Base-by-base conservation (phyloP, 2,329 filamentous ascomycete species). In the Ophiosphaerella korrae region DNA sequence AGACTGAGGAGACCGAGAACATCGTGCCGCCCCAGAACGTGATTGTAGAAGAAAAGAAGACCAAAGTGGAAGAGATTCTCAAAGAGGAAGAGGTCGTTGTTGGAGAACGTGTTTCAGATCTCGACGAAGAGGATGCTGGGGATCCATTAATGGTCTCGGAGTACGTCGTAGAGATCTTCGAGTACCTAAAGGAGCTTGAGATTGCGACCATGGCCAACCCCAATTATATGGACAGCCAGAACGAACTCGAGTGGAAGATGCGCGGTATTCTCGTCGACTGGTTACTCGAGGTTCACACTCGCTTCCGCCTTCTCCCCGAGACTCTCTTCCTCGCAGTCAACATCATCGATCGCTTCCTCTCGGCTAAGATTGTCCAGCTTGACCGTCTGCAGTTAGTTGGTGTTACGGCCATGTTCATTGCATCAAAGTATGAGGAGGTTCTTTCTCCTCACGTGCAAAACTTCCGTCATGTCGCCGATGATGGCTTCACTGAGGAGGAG, bases 361-460 rank as follows among this genome's bases (percentile, higher is more conserved):
- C 93, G 0, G 86, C 87, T 69, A 97, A 97, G 80, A 88, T 97
- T 29, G 94, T 99, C 39, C 91, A 96, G 77, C 86, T 99, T 40
- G 93, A 97, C 74, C 92, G 92, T 55, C 87, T 99, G 5, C 94
- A 99, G 77, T 84, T 99, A 7, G 94, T 99, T 51, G 94, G 94
- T 68, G 92, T 97, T 68, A 96, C 94, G 21, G 94, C 93, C 75
- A 97, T 99, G 94, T 97, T 97, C 80, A 96, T 97, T 70, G 94
- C 94, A 11, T 95, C 93, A 70, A 99, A 99, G 80, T 99, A 97
- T 73, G 93, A 99, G 77, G 94, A 99, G 74, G 92, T 99, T 42
- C 84, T 99, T 43, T 97, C 94, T 9, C 94, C 94, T 39, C 93
- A 97, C 64, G 92, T 99, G 34, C 88, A 89, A 74, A 97, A 97